These are phyloP conservation scores for Vitis hybrid DNA, from an alignment of 177 flowering plant species.

Conservation along the genomic window DNA sequence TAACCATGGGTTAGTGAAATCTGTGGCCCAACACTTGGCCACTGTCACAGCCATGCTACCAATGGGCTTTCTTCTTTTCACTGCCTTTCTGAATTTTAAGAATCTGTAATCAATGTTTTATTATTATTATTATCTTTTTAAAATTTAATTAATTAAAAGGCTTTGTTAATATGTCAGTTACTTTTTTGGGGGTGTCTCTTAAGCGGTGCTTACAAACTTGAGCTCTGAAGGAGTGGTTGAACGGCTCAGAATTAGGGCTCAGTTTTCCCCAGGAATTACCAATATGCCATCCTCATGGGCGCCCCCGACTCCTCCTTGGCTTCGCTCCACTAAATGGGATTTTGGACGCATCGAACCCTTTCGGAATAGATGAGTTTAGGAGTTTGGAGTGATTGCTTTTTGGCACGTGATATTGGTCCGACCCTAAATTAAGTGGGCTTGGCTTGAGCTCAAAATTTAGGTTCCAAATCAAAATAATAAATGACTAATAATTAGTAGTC, in stretches of 20 bases:
- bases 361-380: no score
- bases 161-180: background rate
- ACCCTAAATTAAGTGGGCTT: no score
- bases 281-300: no score
- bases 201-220: background rate
- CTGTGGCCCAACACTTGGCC: slow-evolving; percentile 54
- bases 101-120: slow-evolving; percentile 7
- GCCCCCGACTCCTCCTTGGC: no score
- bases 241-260: background rate
- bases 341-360: no score
- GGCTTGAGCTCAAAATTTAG: no score
- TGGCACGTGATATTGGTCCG: no score
- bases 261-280: background rate
- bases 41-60: slow-evolving; percentile 55
- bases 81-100: slow-evolving; percentile 23
- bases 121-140: background rate
- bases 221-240: background rate
- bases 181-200: background rate
- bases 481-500: no score
- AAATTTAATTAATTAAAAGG: background rate
- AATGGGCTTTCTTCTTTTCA: slow-evolving; percentile 24
- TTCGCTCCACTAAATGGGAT: no score
- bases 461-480: no score
- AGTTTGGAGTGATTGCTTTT: no score
- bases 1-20: slow-evolving; percentile 31